Percentiles rank a stretch among this genome's conserved stretches.
Evolutionary conservation across 1,284 basidiomycete genomes (phyloP).

Genomic region (Heterobasidion occidentale): DNA sequence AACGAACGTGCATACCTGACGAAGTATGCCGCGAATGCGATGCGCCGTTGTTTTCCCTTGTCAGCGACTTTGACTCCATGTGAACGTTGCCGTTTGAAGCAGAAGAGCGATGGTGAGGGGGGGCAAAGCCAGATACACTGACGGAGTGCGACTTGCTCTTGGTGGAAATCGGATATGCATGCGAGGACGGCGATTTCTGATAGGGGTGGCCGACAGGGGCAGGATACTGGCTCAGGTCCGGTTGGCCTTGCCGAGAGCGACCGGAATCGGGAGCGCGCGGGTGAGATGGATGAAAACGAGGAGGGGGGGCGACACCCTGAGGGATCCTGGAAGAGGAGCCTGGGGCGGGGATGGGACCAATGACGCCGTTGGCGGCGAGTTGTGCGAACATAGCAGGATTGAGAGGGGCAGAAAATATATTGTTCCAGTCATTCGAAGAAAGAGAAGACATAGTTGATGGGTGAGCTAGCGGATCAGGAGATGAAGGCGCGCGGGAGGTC

Average conservation of each 20-base stretch:
- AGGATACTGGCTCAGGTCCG: not conserved
- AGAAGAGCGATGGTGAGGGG: constrained; percentile 11
- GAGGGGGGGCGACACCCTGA: not conserved
- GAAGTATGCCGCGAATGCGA: constrained; percentile 6
- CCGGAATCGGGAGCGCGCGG: not conserved
- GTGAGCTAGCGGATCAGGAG: constrained; percentile 12
- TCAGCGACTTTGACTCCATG: not conserved
- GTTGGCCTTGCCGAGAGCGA: constrained; percentile 1
- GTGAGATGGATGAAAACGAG: constrained; percentile 4
- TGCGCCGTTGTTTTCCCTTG: not conserved
- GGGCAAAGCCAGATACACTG: constrained; percentile 16
- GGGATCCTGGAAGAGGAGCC: constrained; percentile 12
- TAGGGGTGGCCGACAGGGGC: not conserved
- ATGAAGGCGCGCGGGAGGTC: constrained; percentile 2
- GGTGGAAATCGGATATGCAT: constrained; percentile 5
- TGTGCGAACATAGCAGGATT: constrained; percentile 50
- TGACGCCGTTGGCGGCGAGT: constrained; percentile 49
- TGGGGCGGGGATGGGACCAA: constrained; percentile 20
- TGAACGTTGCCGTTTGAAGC: not conserved
- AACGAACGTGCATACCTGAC: constrained; percentile 2
- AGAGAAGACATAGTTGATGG: constrained; percentile 11
- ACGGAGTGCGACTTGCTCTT: constrained; percentile 21
- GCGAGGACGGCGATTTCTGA: not conserved
- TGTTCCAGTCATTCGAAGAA: constrained; percentile 39
- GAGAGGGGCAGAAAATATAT: constrained; percentile 49